Percentiles rank a stretch among this genome's conserved stretches.
Evolutionary conservation across 2,329 filamentous ascomycete species (phyloP).

Genomic region (Nemania diffusa): DNA sequence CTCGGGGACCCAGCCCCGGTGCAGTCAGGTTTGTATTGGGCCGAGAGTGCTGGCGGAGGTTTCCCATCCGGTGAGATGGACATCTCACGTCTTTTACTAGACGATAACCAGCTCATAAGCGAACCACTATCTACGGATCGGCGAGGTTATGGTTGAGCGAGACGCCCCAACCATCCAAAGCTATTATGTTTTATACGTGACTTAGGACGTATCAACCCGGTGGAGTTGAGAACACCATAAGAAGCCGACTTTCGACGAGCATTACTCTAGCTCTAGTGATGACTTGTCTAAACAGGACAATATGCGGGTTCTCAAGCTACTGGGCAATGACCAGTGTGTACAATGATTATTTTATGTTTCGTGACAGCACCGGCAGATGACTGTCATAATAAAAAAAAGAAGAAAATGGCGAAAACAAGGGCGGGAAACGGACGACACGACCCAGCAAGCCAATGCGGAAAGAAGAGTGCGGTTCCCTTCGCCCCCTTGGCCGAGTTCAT

Average conservation of each 20-base stretch:
- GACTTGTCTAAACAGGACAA: conserved; percentile 1
- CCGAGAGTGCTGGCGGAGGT: conserved; percentile 54
- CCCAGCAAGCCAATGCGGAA: conserved; percentile 8
- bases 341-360: conserved; percentile 21
- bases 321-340: conserved; percentile 20
- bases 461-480: conserved; percentile 14
- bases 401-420: conserved; percentile 1
- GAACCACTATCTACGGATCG: conserved; percentile 43
- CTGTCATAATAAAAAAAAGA: conserved; percentile 6
- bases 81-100: conserved; percentile 68
- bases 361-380: conserved; percentile 6
- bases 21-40: conserved; percentile 57
- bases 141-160: conserved; percentile 45
- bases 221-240: not conserved
- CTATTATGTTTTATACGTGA: conserved; percentile 13
- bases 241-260: conserved; percentile 8
- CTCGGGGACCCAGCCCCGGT: conserved; percentile 51
- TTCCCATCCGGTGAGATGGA: conserved; percentile 66
- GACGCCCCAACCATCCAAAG: not conserved
- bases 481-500: conserved; percentile 25
- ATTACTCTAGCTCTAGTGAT: not conserved
- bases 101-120: conserved; percentile 55
- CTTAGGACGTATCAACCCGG: not conserved
- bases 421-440: conserved; percentile 10
- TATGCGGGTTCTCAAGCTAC: not conserved